Conservation (phyloP, 495 filamentous ascomycete species). For the Podospora pseudocomata region DNA sequence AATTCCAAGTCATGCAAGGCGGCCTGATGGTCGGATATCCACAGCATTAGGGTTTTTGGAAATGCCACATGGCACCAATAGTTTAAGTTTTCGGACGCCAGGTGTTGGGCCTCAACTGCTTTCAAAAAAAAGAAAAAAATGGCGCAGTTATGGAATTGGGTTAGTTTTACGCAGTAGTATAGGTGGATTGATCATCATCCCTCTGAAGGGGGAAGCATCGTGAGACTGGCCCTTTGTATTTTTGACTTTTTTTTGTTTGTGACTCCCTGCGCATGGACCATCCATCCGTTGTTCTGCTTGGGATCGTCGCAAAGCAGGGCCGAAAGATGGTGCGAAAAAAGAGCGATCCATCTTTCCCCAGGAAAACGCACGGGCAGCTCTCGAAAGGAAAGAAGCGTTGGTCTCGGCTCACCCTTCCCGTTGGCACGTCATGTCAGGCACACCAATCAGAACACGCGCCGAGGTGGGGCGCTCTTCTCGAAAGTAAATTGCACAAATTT, state of each 20-base stretch:
- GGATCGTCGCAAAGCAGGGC: background rate
- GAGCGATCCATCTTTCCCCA: conserved; percentile 11
- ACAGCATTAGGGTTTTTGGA: background rate
- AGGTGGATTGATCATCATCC: background rate
- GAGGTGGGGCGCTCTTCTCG: conserved; percentile 1
- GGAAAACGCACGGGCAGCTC: conserved; percentile 6
- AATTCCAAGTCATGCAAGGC: background rate
- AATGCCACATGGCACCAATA: conserved; percentile 11
- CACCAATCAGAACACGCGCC: conserved; percentile 19
- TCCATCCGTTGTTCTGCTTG: background rate
- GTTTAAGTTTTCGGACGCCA: background rate
- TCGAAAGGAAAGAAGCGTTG: conserved; percentile 4
- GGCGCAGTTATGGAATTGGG: background rate
- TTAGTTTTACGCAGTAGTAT: too few relatives aligned
- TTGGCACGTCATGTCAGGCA: conserved; percentile 17
- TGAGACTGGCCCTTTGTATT: background rate
- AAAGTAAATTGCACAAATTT: conserved; percentile 28
- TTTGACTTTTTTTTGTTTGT: background rate
- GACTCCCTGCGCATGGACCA: conserved; percentile 2
- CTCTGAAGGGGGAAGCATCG: background rate
- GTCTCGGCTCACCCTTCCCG: conserved; percentile 5
- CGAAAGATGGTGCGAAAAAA: background rate
- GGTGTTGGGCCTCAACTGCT: background rate
- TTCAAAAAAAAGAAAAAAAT: background rate
- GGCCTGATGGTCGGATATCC: background rate